Evolutionary conservation across 352 stramenopile species (phyloP).

Genomic region (Phytophthora hibernalis): DNA sequence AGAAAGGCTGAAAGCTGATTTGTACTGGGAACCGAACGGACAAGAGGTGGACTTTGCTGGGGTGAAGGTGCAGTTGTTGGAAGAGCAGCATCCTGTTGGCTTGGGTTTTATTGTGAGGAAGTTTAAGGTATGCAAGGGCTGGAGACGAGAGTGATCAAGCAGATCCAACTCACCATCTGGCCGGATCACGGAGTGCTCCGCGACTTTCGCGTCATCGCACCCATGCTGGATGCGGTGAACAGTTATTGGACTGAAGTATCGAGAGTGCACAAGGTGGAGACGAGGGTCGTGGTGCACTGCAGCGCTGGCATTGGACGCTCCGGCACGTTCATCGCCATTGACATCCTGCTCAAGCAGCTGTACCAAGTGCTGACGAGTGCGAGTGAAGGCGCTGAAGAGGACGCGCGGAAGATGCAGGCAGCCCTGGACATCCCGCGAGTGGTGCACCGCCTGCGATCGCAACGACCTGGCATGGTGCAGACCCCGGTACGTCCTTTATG

Average conservation of each 20-base stretch:
- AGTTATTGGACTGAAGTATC: slow-evolving; percentile 44
- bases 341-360: slow-evolving; percentile 74
- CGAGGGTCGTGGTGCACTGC: slow-evolving; percentile 75
- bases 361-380: slow-evolving; percentile 31
- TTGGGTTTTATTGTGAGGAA: slow-evolving; percentile 58
- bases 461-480: slow-evolving; percentile 87
- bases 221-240: slow-evolving; percentile 78
- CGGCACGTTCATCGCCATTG: slow-evolving; percentile 86
- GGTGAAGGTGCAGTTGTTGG: slow-evolving; percentile 58
- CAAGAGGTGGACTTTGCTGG: slow-evolving; percentile 59
- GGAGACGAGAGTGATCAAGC: slow-evolving; percentile 51
- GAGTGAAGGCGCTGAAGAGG: slow-evolving; percentile 26
- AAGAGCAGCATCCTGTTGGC: slow-evolving; percentile 31
- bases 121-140: slow-evolving; percentile 54
- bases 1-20: slow-evolving; percentile 73
- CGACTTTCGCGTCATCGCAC: slow-evolving; percentile 76
- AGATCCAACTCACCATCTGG: slow-evolving; percentile 84
- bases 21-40: slow-evolving; percentile 72
- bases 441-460: slow-evolving; percentile 66
- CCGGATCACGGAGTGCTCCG: slow-evolving; percentile 79
- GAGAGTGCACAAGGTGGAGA: slow-evolving; percentile 24
- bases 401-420: slow-evolving; percentile 27
- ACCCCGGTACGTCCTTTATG: slow-evolving; percentile 59
- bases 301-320: slow-evolving; percentile 84
- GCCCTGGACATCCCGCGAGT: slow-evolving; percentile 66